Conservation (phyloP, 305 asterid species). For the Fraxinus paxiana region DNA sequence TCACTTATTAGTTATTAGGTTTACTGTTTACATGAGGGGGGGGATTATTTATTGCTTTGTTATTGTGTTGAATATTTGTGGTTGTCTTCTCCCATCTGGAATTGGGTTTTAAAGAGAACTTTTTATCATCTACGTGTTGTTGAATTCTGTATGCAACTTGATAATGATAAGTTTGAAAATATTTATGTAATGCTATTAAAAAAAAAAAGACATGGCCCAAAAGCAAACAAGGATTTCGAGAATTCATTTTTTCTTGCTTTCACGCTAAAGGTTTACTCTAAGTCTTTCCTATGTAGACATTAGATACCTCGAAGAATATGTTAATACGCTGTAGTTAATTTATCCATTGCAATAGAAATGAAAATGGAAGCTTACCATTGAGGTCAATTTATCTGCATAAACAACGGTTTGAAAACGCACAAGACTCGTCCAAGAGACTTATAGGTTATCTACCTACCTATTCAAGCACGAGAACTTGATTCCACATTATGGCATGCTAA, state of each 20-base stretch:
- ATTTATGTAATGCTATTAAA: neutral
- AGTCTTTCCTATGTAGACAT: neutral
- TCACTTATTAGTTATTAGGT: neutral
- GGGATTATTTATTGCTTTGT: neutral
- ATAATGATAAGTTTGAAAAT: neutral
- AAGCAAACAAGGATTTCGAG: neutral
- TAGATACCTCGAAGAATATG: neutral
- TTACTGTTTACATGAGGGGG: neutral
- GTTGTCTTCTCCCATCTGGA: neutral
- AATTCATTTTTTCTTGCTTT: neutral
- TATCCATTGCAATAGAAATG: neutral
- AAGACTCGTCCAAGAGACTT: neutral
- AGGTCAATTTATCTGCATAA: neutral
- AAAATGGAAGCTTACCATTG: neutral
- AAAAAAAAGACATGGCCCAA: neutral
- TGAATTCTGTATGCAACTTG: neutral
- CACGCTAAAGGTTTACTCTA: neutral
- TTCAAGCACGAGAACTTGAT: neutral
- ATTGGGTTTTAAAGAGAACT: neutral
- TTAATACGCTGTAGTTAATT: neutral
- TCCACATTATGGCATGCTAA: neutral
- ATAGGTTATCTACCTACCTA: neutral
- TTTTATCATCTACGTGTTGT: neutral
- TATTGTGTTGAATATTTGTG: neutral
- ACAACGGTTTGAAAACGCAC: neutral